Conservation (phyloP, 2,329 filamentous ascomycete genomes). For the Alternaria consortialis region DNA sequence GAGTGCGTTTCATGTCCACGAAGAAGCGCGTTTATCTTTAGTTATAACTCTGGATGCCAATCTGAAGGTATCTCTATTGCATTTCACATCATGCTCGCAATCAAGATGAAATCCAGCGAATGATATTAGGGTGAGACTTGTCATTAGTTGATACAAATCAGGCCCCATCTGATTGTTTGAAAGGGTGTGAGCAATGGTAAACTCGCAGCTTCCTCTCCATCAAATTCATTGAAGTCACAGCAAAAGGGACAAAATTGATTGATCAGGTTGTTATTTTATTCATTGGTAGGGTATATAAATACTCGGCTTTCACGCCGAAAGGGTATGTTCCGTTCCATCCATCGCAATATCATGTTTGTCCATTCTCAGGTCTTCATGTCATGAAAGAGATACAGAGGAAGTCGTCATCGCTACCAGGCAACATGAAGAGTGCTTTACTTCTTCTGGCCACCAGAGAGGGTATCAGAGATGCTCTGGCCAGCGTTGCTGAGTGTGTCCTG, state of each 20-base stretch:
- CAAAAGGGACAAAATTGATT: constrained; percentile 1
- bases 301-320: constrained; percentile 10
- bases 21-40: no score
- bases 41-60: no score
- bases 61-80: no score
- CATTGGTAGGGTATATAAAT: constrained; percentile 30
- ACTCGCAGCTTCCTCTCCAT: no score
- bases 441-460: constrained; percentile 48
- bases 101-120: no score
- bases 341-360: constrained; percentile 4
- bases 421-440: constrained; percentile 39
- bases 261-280: constrained; percentile 20
- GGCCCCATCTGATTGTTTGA: no score
- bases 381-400: not conserved
- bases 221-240: not conserved
- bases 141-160: no score
- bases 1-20: not conserved
- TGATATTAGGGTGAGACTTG: no score
- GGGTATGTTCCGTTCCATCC: constrained; percentile 20
- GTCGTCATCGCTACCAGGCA: constrained; percentile 1
- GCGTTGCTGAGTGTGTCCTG: constrained; percentile 54
- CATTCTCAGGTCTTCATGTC: constrained; percentile 16
- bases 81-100: no score
- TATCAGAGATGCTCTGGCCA: constrained; percentile 52
- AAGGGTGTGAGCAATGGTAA: no score